Evolutionary conservation across 148 eudicot genomes (phyloP).

Genomic region (Rheum nobile): DNA sequence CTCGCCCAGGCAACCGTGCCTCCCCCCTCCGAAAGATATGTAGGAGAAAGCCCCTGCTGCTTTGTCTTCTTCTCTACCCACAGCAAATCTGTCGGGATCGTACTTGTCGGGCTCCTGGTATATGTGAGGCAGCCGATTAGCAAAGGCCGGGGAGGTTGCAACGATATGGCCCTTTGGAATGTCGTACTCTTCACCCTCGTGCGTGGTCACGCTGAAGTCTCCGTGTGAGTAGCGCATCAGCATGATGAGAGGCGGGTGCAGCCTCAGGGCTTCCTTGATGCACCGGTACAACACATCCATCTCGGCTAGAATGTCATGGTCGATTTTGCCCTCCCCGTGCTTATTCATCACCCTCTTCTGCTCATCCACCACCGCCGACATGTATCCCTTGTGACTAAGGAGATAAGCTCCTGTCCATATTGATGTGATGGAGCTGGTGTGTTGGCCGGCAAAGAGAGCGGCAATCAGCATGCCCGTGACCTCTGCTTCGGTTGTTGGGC

Average conservation of each 20-base stretch:
- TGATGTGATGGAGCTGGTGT: constrained; percentile 92
- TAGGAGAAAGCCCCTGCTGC: constrained; percentile 75
- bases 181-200: constrained; percentile 81
- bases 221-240: constrained; percentile 69
- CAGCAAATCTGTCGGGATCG: constrained; percentile 75
- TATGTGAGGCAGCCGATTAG: constrained; percentile 74
- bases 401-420: constrained; percentile 95
- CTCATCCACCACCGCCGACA: constrained; percentile 51
- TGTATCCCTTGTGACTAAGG: constrained; percentile 36
- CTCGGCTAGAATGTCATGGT: constrained; percentile 76
- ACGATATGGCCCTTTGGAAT: constrained; percentile 95
- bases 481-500: constrained; percentile 68
- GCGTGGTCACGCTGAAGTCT: constrained; percentile 72
- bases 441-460: constrained; percentile 94
- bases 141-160: constrained; percentile 95
- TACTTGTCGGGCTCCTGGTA: constrained; percentile 65
- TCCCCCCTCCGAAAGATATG: constrained; percentile 87
- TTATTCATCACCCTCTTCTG: constrained; percentile 49
- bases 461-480: constrained; percentile 92
- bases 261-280: constrained; percentile 93
- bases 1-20: constrained; percentile 92
- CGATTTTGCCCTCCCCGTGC: constrained; percentile 49
- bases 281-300: constrained; percentile 75
- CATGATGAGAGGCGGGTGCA: constrained; percentile 92
- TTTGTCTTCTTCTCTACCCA: constrained; percentile 91